Percentiles rank a stretch among this genome's conserved stretches.
These are phyloP conservation scores for Ganoderma leucocontextum DNA, from an alignment of 1,284 basidiomycete genomes.

Conservation along the genomic window DNA sequence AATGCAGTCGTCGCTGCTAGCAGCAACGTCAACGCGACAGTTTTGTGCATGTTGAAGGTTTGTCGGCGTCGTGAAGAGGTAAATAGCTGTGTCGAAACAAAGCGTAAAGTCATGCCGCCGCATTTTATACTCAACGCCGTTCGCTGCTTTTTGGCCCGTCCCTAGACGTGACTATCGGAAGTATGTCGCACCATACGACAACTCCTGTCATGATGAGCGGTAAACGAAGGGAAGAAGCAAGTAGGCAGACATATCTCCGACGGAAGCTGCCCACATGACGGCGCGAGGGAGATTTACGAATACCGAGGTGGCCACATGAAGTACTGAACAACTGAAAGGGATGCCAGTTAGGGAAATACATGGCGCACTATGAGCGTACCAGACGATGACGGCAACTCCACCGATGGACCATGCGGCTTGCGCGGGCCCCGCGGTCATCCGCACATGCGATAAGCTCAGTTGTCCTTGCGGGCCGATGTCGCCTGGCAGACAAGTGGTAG, in stretches of 20 bases:
- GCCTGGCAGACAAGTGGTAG: neutral
- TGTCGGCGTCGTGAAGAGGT: neutral
- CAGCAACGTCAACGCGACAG: neutral
- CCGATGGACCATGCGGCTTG: neutral
- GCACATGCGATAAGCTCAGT: neutral
- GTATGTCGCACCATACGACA: neutral
- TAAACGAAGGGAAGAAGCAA: slow-evolving; percentile 9
- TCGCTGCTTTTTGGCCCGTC: neutral
- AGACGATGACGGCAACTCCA: neutral
- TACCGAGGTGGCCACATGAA: neutral
- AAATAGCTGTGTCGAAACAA: neutral
- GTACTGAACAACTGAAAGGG: neutral
- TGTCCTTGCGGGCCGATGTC: neutral
- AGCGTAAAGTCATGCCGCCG: neutral
- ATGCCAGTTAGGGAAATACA: neutral
- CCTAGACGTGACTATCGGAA: neutral
- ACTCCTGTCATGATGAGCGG: neutral
- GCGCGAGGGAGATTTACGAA: neutral
- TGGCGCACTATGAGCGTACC: neutral
- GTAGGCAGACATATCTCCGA: slow-evolving; percentile 18
- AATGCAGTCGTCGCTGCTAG: neutral
- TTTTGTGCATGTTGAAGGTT: neutral
- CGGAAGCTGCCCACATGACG: slow-evolving; percentile 18
- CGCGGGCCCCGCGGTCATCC: neutral
- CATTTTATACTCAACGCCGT: neutral